Base-by-base conservation (phyloP, 2,329 filamentous ascomycete species). In the Hirsutella thompsonii region DNA sequence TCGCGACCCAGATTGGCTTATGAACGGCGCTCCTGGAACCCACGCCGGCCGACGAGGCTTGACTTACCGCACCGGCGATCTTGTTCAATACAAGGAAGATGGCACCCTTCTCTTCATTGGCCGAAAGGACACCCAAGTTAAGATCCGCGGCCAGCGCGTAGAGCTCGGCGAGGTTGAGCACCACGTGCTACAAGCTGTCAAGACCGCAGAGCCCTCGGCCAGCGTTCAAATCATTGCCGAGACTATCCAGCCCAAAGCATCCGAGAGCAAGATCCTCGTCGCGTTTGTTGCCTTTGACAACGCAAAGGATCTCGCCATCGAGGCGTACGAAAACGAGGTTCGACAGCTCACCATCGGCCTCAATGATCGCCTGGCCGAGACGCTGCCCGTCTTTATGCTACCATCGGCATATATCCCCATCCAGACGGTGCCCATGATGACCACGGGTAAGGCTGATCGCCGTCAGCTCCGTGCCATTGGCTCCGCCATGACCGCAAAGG, bases 141-240 rank as follows among this genome's bases (percentile, higher is more conserved):
- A 51, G 38, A 39, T 49, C 30, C 42, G 44, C 2, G 46, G 47
- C 9, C 47, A 44, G 36, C 44, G 51, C n/a, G 36, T 52, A 14
- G 52, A 54, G 44, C 45, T 48, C 1, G 49, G 42, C 13, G 52
- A 54, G 33, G 37, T 52, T 11, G 49, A 52, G 42, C 37, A 46
- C 20, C 39, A 40, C 18, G 16, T 40, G 11, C 39, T 16, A 13
- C 20, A 37, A 8, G 23, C 30, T 14, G 38, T 38, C 18, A 8
- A 33, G 11, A 14, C 9, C 16, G 33, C 36, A 3, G 13, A 16
- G n/a, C 37, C 37, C 11, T 5, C 37, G 14, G 37, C 37, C 13
- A 33, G 37, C 29, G 18, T 38, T 5, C 37, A 44, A 16, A 37
- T 39, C 8, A 42, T 42, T 5, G 40, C 36, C 32, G 42, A 44